phyloP scores from a whole-genome alignment of 2,329 filamentous ascomycete species.

The Diaporthe humulicola region DNA sequence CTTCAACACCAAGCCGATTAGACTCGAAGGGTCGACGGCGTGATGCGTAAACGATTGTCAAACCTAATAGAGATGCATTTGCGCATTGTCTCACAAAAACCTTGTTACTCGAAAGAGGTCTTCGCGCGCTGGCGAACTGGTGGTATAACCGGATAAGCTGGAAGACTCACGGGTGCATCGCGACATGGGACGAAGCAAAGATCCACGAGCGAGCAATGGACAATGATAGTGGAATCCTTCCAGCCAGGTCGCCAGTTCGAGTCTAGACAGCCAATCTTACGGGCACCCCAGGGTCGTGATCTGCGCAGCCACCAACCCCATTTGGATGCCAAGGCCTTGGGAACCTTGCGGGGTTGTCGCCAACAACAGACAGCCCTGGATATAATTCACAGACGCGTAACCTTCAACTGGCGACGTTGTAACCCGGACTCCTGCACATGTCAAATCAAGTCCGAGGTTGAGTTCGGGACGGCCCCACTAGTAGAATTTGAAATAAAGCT shows the following conservation, averaged over 20 bases:
- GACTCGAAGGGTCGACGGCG: neutral
- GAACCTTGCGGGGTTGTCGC: constrained; percentile 8
- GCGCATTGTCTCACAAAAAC: constrained; percentile 4
- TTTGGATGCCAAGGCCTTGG: constrained; percentile 15
- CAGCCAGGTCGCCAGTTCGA: neutral
- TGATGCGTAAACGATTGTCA: neutral
- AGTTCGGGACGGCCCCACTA: neutral
- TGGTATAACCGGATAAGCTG: constrained; percentile 11
- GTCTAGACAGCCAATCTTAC: neutral
- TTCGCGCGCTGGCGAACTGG: neutral
- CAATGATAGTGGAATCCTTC: neutral
- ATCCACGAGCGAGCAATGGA: neutral
- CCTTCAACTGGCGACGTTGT: too few relatives aligned
- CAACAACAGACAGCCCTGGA: neutral
- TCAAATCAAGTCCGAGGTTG: constrained; percentile 9
- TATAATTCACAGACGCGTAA: neutral
- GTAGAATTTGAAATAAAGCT: neutral
- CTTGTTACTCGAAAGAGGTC: too few relatives aligned
- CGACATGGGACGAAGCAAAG: constrained; percentile 17
- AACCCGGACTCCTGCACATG: neutral
- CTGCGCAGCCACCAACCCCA: neutral
- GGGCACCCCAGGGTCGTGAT: neutral
- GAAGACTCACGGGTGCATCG: constrained; percentile 5
- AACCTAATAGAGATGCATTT: neutral
- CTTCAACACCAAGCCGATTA: neutral